These are phyloP conservation scores for Phytophthora fragariae DNA, from an alignment of 352 stramenopile species.

Conservation along the genomic window DNA sequence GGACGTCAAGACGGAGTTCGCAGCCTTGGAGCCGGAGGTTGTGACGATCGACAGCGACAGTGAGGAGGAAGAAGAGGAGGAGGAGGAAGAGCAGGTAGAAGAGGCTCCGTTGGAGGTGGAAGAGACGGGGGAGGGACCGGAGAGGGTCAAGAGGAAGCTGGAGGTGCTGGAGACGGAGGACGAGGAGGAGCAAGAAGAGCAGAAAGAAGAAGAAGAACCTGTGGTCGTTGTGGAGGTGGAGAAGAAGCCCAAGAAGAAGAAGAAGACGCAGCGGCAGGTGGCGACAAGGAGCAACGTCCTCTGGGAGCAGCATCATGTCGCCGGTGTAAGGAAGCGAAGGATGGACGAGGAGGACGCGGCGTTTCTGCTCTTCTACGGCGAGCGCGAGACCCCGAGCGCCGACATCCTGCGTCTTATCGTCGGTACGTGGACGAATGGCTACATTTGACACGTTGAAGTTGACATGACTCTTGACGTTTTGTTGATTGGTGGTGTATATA, in stretches of 20 bases:
- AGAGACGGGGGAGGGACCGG: conserved; percentile 17
- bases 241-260: background rate
- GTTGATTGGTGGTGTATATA: conserved; percentile 21
- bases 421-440: conserved; percentile 42
- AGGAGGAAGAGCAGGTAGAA: conserved; percentile 32
- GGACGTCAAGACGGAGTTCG: conserved; percentile 13
- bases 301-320: conserved; percentile 18
- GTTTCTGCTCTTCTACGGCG: conserved; percentile 75
- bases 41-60: conserved; percentile 49
- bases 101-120: background rate
- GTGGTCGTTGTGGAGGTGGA: background rate
- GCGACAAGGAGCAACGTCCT: conserved; percentile 12
- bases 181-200: conserved; percentile 38
- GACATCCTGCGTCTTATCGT: conserved; percentile 64
- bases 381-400: conserved; percentile 53
- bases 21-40: conserved; percentile 22
- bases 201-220: conserved; percentile 37
- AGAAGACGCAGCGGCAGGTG: conserved; percentile 14
- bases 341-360: conserved; percentile 73
- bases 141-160: conserved; percentile 40
- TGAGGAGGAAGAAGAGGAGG: conserved; percentile 27
- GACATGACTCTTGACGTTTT: conserved; percentile 11
- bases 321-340: conserved; percentile 37
- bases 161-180: conserved; percentile 19
- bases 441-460: conserved; percentile 7